These are phyloP conservation scores for Fusarium sp. DNA, from an alignment of 2,329 filamentous ascomycete genomes.

Conservation along the genomic window DNA sequence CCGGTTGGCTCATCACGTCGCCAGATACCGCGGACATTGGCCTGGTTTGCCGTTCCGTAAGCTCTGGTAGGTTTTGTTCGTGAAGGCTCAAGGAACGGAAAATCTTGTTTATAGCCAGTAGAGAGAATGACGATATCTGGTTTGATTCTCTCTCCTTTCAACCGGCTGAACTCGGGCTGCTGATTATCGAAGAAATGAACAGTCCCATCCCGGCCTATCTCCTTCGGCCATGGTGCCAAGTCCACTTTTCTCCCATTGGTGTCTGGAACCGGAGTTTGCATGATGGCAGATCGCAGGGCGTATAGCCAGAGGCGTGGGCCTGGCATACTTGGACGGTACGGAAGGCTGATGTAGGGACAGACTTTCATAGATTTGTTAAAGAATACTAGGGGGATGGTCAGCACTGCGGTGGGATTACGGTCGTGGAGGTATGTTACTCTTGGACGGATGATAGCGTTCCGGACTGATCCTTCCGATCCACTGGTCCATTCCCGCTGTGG, in stretches of 20 bases:
- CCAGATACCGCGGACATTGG: constrained; percentile 65
- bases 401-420: neutral
- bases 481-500: constrained; percentile 13
- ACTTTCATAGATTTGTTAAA: neutral
- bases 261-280: neutral
- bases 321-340: neutral
- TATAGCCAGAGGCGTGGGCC: neutral
- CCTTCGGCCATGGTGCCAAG: constrained; percentile 51
- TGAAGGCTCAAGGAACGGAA: constrained; percentile 51
- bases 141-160: constrained; percentile 47
- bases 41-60: constrained; percentile 58
- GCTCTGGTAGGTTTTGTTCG: neutral
- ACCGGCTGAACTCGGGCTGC: constrained; percentile 47
- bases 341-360: neutral
- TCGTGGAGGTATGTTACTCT: neutral
- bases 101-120: constrained; percentile 59
- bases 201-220: constrained; percentile 48
- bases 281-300: constrained; percentile 41
- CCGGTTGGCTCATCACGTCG: constrained; percentile 52
- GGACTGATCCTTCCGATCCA: constrained; percentile 39
- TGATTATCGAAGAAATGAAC: constrained; percentile 49
- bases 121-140: constrained; percentile 58
- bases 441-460: constrained; percentile 14
- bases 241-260: constrained; percentile 22
- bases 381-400: neutral